A percentile compares a stretch with the other conserved stretches of the same genome.
Evolutionary conservation across 192 early-diverging fungal species (phyloP).

Genomic region (Coemansia pectinata): DNA sequence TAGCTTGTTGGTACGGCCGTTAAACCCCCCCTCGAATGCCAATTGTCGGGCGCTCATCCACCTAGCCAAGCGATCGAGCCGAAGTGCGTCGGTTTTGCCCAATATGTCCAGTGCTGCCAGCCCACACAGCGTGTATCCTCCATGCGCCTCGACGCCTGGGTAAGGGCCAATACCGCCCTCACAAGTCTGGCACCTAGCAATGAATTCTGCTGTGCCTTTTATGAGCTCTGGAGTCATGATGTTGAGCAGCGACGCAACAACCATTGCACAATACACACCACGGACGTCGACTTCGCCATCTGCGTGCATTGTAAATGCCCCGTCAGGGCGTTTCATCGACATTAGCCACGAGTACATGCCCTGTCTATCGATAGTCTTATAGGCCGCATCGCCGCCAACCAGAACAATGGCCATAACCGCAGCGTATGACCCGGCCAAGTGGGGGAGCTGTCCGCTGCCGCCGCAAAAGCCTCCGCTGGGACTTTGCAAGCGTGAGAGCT

Average conservation of each 20-base stretch:
- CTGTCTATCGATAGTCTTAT: slow-evolving; percentile 55
- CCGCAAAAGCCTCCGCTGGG: slow-evolving; percentile 79
- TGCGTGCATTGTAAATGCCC: slow-evolving; percentile 86
- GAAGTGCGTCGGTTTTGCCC: slow-evolving; percentile 62
- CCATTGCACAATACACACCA: slow-evolving; percentile 85
- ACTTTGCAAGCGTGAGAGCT: slow-evolving; percentile 66
- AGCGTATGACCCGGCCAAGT: slow-evolving; percentile 89
- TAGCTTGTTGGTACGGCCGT: slow-evolving; percentile 94
- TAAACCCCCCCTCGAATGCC: slow-evolving; percentile 92
- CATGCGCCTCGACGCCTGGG: slow-evolving; percentile 89
- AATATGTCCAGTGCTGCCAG: slow-evolving; percentile 84
- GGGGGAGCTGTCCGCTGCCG: slow-evolving; percentile 80
- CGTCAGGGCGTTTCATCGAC: slow-evolving; percentile 80
- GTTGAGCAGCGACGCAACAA: slow-evolving; percentile 76
- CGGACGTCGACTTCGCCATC: slow-evolving; percentile 94
- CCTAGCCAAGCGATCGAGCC: slow-evolving; percentile 60
- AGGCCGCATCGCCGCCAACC: slow-evolving; percentile 68
- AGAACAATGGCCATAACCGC: slow-evolving; percentile 80
- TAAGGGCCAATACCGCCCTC: slow-evolving; percentile 89
- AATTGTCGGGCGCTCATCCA: slow-evolving; percentile 85
- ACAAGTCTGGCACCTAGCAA: slow-evolving; percentile 81
- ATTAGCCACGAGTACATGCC: slow-evolving; percentile 75
- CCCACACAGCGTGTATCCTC: slow-evolving; percentile 94
- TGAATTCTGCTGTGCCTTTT: slow-evolving; percentile 65
- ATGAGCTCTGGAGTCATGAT: slow-evolving; percentile 81